Percentiles rank a stretch among this genome's conserved stretches.
Evolutionary conservation across 129 eudicot species (phyloP).

Genomic region (Daucus carota): DNA sequence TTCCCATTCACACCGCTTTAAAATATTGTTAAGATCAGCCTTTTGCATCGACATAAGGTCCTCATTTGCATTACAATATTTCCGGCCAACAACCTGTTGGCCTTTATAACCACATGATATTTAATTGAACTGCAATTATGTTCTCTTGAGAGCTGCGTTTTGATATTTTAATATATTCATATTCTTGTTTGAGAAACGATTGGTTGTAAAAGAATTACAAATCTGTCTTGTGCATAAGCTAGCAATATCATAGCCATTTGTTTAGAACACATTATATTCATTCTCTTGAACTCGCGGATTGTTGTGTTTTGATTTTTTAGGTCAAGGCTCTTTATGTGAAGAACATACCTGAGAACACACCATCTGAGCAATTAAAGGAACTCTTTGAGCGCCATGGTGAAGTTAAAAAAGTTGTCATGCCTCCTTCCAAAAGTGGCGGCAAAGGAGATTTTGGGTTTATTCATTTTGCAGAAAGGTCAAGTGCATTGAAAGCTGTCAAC

Average conservation of each 20-base stretch:
- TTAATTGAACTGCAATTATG: neutral
- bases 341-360: slow-evolving; percentile 89
- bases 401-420: slow-evolving; percentile 89
- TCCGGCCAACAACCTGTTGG: neutral
- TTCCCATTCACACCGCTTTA: neutral
- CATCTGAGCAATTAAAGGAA: slow-evolving; percentile 76
- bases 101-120: neutral
- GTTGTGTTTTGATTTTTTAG: slow-evolving; percentile 23
- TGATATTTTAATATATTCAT: neutral
- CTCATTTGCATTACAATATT: neutral
- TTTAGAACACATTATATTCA: neutral
- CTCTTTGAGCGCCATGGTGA: slow-evolving; percentile 90
- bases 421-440: slow-evolving; percentile 88
- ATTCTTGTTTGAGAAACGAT: neutral
- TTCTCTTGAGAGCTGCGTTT: neutral
- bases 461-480: slow-evolving; percentile 94
- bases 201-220: neutral
- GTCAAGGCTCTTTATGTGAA: slow-evolving; percentile 95
- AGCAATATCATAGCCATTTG: neutral
- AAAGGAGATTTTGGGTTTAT: slow-evolving; percentile 93
- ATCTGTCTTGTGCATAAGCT: neutral
- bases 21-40: neutral
- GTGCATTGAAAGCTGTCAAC: slow-evolving; percentile 83
- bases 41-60: neutral
- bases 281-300: neutral